Base-by-base conservation (phyloP, 2,329 filamentous ascomycete species). In the Fusarium dimerum region DNA sequence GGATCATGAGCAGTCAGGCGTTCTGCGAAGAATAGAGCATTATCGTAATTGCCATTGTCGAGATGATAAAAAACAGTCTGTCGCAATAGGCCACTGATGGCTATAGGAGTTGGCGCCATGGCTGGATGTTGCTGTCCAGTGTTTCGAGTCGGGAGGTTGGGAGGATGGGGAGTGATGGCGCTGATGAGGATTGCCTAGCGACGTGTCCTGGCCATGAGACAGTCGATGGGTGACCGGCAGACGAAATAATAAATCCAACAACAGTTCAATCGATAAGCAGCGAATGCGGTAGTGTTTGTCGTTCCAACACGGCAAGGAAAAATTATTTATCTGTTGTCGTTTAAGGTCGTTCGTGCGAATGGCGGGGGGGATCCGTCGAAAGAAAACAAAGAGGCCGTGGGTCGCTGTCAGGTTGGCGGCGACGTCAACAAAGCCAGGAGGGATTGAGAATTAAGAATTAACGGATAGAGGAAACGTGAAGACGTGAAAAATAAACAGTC, bases 1-100 rank as follows among this genome's bases (percentile, higher is more conserved):
- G 88, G 84, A 65, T 97, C 93, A 64, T 93, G 89, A 46, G 91
- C 92, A 56, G 86, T 82, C 17, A 97, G 83, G 59, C 94, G 86
- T 67, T 93, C 90, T 54, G 94, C 89, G 56, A 96, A 90, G 75
- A 99, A 99, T 40, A 96, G 85, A 51, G 94, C 94, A 69, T 96
- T 97, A 50, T 92, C 86, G 68, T 89, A 81, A 38, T 92, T 85
- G 67, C 92, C 87, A 69, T 96, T 96, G 78, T 99, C 94, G 71
- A 99, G 85, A 64, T 87, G 84, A 68, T 87, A 86, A 65, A 86
- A 75, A 51, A 87, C 76, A 52, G 81, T 73, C 70, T 87, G 83
- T 65, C 80, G 78, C 52, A 87, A 65, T 56, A 84, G 74, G 65
- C 75, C 73, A 45, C 76, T 76, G 41, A 82, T 74, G 58, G 77